These are phyloP conservation scores for Sugiyamaella smithiae DNA, from an alignment of 805 yeast species.

Conservation along the genomic window DNA sequence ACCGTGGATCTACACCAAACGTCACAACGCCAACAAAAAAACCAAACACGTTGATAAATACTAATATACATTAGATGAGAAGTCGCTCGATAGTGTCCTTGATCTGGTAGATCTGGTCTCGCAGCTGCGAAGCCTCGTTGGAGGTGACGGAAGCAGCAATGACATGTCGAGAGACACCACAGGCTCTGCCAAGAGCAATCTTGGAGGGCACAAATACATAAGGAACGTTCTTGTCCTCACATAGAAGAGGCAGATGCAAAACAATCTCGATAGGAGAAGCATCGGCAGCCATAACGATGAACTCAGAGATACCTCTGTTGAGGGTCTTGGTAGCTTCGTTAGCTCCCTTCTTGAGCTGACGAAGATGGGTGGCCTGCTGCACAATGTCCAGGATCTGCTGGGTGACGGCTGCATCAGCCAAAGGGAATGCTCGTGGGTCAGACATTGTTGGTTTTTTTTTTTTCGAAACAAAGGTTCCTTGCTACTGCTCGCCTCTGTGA, in stretches of 20 bases:
- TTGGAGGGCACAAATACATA: slow-evolving; percentile 98
- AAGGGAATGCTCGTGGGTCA: slow-evolving; percentile 98
- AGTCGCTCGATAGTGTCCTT: slow-evolving; percentile 99
- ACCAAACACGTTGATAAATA: too few species aligned
- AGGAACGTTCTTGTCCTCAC: slow-evolving; percentile 99
- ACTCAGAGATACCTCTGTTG: slow-evolving; percentile 99
- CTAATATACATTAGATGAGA: slow-evolving; percentile 56
- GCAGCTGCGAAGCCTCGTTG: slow-evolving; percentile 96
- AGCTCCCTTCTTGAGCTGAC: slow-evolving; percentile 99
- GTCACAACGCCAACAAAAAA: too few species aligned
- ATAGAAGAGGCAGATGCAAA: slow-evolving; percentile 92
- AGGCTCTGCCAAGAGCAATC: slow-evolving; percentile 98
- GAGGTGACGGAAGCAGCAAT: slow-evolving; percentile 98
- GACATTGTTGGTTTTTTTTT: slow-evolving; percentile 51
- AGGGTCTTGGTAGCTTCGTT: slow-evolving; percentile 99
- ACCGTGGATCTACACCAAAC: too few species aligned
- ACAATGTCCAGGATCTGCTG: slow-evolving; percentile 97
- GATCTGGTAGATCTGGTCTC: slow-evolving; percentile 93
- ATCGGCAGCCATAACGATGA: slow-evolving; percentile 99
- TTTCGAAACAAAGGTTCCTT: slow-evolving; percentile 33
- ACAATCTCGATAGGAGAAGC: slow-evolving; percentile 98
- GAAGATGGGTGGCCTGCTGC: slow-evolving; percentile 95
- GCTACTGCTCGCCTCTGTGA: slow-evolving; percentile 35
- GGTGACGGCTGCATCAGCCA: slow-evolving; percentile 91
- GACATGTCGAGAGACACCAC: slow-evolving; percentile 99